A percentile compares a stretch with the other conserved stretches of the same genome.
Conservation (phyloP, 805 yeast species). For the Lipomyces starkeyi region DNA sequence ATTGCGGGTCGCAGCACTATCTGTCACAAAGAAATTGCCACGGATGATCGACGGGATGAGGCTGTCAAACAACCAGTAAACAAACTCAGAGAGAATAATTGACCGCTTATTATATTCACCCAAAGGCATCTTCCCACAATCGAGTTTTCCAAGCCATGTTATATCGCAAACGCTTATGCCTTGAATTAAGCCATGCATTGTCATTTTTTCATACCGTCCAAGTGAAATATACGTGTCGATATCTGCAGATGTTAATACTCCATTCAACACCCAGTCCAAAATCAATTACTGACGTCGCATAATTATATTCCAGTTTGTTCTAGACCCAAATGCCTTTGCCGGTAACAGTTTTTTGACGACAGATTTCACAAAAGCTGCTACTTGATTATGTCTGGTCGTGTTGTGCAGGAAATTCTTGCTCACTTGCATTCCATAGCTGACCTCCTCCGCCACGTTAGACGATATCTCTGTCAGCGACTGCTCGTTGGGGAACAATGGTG, state of each 20-base stretch:
- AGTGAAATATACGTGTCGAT: conserved; percentile 46
- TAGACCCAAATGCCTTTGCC: conserved; percentile 17
- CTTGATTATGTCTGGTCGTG: conserved; percentile 18
- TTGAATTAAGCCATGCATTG: conserved; percentile 46
- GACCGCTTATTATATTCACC: conserved; percentile 53
- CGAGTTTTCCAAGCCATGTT: conserved; percentile 57
- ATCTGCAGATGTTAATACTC: conserved; percentile 9
- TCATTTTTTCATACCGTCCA: conserved; percentile 49
- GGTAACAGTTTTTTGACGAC: conserved; percentile 25
- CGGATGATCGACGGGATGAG: conserved; percentile 57
- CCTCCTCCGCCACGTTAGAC: not conserved
- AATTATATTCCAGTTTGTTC: conserved; percentile 2
- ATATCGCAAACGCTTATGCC: conserved; percentile 55
- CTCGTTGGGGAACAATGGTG: not conserved
- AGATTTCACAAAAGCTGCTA: conserved; percentile 18
- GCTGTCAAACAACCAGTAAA: conserved; percentile 62
- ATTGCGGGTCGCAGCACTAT: conserved; percentile 51
- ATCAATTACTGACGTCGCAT: conserved; percentile 11
- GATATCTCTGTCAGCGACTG: not conserved
- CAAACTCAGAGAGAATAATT: conserved; percentile 50
- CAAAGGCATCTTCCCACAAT: conserved; percentile 44
- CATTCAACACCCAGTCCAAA: not conserved
- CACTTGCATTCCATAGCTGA: not conserved
- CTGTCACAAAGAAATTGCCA: conserved; percentile 71
- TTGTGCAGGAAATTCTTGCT: not conserved